Evolutionary conservation across 2,329 filamentous ascomycete genomes (phyloP), one percentile per base, ranked within the genome.

Genomic region (Pseudogymnoascus destructans): DNA sequence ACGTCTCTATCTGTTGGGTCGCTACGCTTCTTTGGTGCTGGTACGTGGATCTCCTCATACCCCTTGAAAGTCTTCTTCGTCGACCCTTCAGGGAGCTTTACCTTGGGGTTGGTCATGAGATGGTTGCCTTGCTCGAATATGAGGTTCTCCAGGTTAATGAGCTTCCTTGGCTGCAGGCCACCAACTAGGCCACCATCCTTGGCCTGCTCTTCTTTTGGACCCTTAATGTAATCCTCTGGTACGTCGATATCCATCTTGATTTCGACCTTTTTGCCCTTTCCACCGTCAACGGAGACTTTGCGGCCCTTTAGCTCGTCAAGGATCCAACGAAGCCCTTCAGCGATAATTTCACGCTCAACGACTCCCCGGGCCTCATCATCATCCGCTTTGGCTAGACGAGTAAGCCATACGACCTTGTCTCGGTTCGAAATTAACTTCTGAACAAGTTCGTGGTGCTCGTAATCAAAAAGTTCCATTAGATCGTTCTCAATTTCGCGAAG

Each of bases 91-190:
- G 93, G 93, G 17, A 98, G 78, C 62, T 87, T 86, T 52, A 98
- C 93, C 69, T 90, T 96, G 5, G 90, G 87, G 66, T 98, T 98
- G n/a, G 93, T 97, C 92, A 97, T 98, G 42, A 98, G 79, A 75
- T 98, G 93, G 67, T 97, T 98, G 57, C 93, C 93, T 72, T 97
- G 92, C 65, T 97, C 93, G 69, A 98, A 98, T 36, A 96, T 81
- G 32, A 98, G 81, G 66, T 97, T 97, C 59, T 98, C 92, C 57
- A 98, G 77, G 69, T 97, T 97, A 70, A 98, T 89, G 46, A 89
- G 75, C 68, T 88, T 89, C 64, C 85, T 85, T 2, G 95, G 93
- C 66, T 93, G 87, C 35, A 98, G 76, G 11, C 89, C 90, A 58
- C 91, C 89, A 30, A 90, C 79, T 17, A 95, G 75, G 57, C 81